Evolutionary conservation across 2,329 filamentous ascomycete genomes (phyloP).

Genomic region (Colletotrichum tofieldiae): DNA sequence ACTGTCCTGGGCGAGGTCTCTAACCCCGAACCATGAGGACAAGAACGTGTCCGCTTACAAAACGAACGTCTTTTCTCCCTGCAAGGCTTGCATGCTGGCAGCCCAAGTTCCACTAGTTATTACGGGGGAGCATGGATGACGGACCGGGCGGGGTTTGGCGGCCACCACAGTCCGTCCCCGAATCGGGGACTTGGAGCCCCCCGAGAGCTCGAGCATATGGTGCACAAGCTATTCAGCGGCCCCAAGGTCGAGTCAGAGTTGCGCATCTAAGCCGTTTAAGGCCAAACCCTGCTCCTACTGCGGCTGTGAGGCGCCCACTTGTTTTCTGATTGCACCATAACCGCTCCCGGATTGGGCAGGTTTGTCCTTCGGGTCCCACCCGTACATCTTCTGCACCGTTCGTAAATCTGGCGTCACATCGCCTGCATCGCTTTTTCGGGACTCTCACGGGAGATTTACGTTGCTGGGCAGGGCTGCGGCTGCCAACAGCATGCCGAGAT

Average conservation of each 20-base stretch:
- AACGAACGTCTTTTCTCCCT: neutral
- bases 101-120: conserved; percentile 8
- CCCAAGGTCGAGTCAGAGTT: neutral
- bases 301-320: conserved; percentile 6
- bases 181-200: conserved; percentile 15
- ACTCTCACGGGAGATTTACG: conserved; percentile 22
- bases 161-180: conserved; percentile 18
- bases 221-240: conserved; percentile 16
- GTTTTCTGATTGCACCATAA: conserved; percentile 32
- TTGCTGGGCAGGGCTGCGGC: conserved; percentile 18
- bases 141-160: conserved; percentile 23
- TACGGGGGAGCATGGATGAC: conserved; percentile 12
- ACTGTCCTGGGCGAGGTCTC: neutral
- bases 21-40: neutral
- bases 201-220: conserved; percentile 22
- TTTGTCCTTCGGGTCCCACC: neutral
- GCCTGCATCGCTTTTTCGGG: neutral
- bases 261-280: conserved; percentile 14
- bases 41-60: neutral
- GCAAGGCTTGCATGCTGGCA: conserved; percentile 14
- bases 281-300: neutral
- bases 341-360: neutral
- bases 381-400: conserved; percentile 15
- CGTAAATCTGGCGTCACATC: conserved; percentile 36
- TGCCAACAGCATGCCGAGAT: conserved; percentile 12